Evolutionary conservation across 2,329 filamentous ascomycete genomes (phyloP).

Genomic region (Aspergillus fumigatiaffinis): DNA sequence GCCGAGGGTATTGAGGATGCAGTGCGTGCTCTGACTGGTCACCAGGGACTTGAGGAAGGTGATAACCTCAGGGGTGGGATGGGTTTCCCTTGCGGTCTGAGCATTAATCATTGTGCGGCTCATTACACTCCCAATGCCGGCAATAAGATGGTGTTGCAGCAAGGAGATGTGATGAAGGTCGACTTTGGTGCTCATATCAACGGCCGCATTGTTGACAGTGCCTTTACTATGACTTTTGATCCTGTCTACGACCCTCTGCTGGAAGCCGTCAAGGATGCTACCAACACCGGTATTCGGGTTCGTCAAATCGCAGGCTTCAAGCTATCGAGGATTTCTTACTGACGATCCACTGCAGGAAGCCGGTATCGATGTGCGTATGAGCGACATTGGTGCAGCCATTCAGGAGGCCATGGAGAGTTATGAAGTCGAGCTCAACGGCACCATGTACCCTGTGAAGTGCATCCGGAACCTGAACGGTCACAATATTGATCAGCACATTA

Average conservation of each 20-base stretch:
- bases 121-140: constrained; percentile 86
- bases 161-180: constrained; percentile 69
- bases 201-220: constrained; percentile 67
- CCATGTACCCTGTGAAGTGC: constrained; percentile 73
- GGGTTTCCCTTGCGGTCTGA: constrained; percentile 81
- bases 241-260: constrained; percentile 66
- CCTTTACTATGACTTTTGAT: constrained; percentile 66
- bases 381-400: constrained; percentile 77
- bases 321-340: constrained; percentile 8
- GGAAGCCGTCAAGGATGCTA: constrained; percentile 63
- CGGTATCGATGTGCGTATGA: constrained; percentile 85
- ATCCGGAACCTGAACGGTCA: constrained; percentile 87
- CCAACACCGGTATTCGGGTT: constrained; percentile 69
- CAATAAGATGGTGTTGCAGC: constrained; percentile 67
- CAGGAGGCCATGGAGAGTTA: constrained; percentile 94
- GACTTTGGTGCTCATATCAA: constrained; percentile 70
- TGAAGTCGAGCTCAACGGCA: constrained; percentile 77
- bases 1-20: constrained; percentile 83
- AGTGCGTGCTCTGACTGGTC: constrained; percentile 71
- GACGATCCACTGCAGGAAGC: constrained; percentile 59
- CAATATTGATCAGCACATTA: constrained; percentile 82
- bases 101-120: constrained; percentile 78
- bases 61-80: constrained; percentile 75
- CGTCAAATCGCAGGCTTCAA: constrained; percentile 10
- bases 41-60: constrained; percentile 71